Evolutionary conservation across 1,284 basidiomycete genomes (phyloP), one percentile per base, ranked within the genome.

Genomic region (Ustilago cynodontis): DNA sequence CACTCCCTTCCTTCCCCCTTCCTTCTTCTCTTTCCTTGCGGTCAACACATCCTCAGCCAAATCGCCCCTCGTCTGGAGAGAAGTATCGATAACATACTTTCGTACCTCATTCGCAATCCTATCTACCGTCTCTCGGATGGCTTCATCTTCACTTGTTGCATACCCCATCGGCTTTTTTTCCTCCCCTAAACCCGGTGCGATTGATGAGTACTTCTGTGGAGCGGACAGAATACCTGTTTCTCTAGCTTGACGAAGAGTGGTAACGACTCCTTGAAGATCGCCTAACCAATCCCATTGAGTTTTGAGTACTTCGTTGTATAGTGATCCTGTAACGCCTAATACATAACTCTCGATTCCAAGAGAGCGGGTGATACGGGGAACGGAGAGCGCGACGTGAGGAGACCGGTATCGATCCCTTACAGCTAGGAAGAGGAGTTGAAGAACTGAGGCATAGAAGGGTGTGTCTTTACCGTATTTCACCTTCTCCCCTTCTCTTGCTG

Each of bases 241-340:
- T 4, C 72, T 53, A 3, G 79, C 79, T 35, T 69, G 62, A 4
- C 65, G 55, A 1, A 81, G 33, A 9, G 68, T 65, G 2, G 49
- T 26, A 1, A 65, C 60, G 2, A 71, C 68, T 5, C 70, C 77
- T 13, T 60, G 55, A 13, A 79, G 37, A 56, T 84, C 82, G 13
- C 76, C 65, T 2, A 82, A 53, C 43, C 67, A 77, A 33, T 78
- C 59, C 81, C 81, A 84, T 29, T 80, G 70, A 1, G 81, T 83
- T 35, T 75, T 70, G 51, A 84, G 56, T 8, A 82, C 69, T 55
- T 85, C 82, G 57, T 78, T 79, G 65, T 73, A 82, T 3, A 85
- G 66, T 13, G 68, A 56, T 16, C 77, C 73, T 2, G 83, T 85
- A 33, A 81, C 78, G 26, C 83, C 83, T 8, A 84, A 63, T 16